These are phyloP conservation scores for Neostapfia colusana DNA, from an alignment of 176 grass and related monocot genomes.

Conservation along the genomic window DNA sequence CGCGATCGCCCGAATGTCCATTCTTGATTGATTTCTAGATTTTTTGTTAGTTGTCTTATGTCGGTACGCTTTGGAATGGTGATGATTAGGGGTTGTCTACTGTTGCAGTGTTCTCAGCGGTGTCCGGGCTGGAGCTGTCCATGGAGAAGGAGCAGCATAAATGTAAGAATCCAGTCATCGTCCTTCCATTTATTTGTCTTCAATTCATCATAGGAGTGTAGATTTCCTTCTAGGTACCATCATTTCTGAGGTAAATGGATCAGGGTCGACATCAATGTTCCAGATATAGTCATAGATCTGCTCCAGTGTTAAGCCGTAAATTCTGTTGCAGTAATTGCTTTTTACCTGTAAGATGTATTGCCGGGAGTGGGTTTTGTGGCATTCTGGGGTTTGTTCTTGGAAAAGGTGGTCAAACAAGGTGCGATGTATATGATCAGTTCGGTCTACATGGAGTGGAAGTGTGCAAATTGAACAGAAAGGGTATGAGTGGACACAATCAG, in stretches of 20 bases:
- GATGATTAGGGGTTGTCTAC: constrained; percentile 32
- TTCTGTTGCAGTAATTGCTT: background rate
- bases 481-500: constrained; percentile 6
- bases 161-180: constrained; percentile 63
- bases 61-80: background rate
- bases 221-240: constrained; percentile 23
- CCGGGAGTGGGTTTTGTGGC: constrained; percentile 16
- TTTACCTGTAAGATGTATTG: constrained; percentile 20
- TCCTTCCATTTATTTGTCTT: constrained; percentile 27
- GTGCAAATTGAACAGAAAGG: background rate
- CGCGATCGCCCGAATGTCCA: background rate
- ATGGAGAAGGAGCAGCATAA: constrained; percentile 95
- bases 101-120: constrained; percentile 88
- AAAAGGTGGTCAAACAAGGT: constrained; percentile 26
- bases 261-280: constrained; percentile 28
- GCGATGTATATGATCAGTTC: background rate
- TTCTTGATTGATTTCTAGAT: background rate
- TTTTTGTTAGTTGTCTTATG: background rate
- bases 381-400: background rate
- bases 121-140: constrained; percentile 91
- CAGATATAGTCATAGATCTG: constrained; percentile 3
- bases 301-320: background rate
- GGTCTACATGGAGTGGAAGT: background rate
- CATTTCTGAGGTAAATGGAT: constrained; percentile 23
- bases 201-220: background rate